These are phyloP conservation scores for Picochlorum sp. DNA, from an alignment of 139 green algal genomes.

Conservation along the genomic window DNA sequence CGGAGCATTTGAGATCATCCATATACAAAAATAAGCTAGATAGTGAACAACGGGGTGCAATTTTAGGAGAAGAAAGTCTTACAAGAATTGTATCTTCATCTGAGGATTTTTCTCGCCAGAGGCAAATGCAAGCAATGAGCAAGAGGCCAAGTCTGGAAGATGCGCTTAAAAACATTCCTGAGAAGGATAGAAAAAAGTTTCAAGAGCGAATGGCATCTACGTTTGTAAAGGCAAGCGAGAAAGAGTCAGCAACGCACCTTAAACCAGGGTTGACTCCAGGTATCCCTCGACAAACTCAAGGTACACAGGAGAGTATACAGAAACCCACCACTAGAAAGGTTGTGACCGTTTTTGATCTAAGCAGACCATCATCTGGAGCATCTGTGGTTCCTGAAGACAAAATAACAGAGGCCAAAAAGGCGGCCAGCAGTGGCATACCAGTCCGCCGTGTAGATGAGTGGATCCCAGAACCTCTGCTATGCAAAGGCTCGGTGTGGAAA, in stretches of 20 bases:
- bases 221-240: conserved; percentile 48
- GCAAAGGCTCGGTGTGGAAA: conserved; percentile 82
- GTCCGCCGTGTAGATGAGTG: conserved; percentile 58
- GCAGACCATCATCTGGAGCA: not conserved
- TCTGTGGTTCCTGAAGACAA: not conserved
- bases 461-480: conserved; percentile 81
- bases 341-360: not conserved
- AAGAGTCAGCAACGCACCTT: conserved; percentile 9
- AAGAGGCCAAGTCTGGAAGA: conserved; percentile 7
- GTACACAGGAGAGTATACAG: not conserved
- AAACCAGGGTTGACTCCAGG: not conserved
- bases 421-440: conserved; percentile 6
- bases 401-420: not conserved
- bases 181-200: conserved; percentile 45
- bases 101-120: not conserved
- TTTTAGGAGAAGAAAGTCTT: conserved; percentile 59
- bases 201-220: conserved; percentile 38
- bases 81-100: conserved; percentile 5
- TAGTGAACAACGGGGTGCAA: conserved; percentile 48
- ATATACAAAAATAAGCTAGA: conserved; percentile 30
- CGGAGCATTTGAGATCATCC: not conserved
- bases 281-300: not conserved
- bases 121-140: not conserved
- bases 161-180: conserved; percentile 26
- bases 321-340: conserved; percentile 2